Evolutionary conservation across 441 rosid species (phyloP), one percentile per base, ranked within the genome.

Genomic region (Jatropha podagrica): DNA sequence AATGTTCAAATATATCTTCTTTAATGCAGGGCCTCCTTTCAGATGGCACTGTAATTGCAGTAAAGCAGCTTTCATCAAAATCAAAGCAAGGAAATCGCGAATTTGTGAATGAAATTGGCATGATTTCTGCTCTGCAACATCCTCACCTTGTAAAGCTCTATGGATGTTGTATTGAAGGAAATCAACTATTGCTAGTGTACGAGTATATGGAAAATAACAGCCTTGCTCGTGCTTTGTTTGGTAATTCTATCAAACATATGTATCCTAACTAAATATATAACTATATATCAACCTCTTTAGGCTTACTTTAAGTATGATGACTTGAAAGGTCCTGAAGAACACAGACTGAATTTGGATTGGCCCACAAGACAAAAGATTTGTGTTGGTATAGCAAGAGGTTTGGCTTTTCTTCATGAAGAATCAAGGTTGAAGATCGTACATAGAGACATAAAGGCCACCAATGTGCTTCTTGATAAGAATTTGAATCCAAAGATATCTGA

Each of bases 131-230:
- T 73, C 79, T 88, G 62, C 86, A 84, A 55, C 87, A 86, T 68
- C 88, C 88, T 86, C 15, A 77, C 82, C 59, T 89, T 88, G 23
- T 7, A 88, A 76, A 74, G 84, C 86, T 62, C 74, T 80, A 41
- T 87, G 91, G 91, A 74, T 86, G 91, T 23, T 86, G 91, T 37
- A 66, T 79, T 11, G 88, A 88, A 77, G 85, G 85, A 74, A 80
- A 81, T 61, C 85, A 88, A 58, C 68, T 88, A 48, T 55, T 81
- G 23, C 73, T 88, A n/a, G 81, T 88, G 37, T 88, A 87, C 17
- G 91, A 88, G 76, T 86, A 81, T 80, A 54, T 88, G 89, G 86
- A 86, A 77, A 88, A 88, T 26, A 88, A 88, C 73, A 78, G 88
- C 75, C 88, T 88, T 55, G 81, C 88, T 38, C 83, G 81, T 12